These are phyloP conservation scores for Camellia japonica DNA, from an alignment of 148 eudicot species.

Conservation along the genomic window DNA sequence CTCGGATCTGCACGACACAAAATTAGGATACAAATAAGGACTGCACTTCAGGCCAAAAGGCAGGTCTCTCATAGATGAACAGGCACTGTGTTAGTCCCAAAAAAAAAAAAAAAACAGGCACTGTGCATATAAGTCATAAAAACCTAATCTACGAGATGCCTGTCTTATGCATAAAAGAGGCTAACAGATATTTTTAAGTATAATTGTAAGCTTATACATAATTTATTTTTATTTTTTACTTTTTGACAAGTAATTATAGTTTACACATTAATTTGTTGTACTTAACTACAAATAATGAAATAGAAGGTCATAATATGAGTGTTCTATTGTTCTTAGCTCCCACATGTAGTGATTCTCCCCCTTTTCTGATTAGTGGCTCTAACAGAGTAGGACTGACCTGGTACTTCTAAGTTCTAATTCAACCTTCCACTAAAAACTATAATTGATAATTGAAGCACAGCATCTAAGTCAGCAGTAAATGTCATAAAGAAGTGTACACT, in stretches of 20 bases:
- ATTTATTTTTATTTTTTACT: too few species aligned
- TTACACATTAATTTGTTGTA: not conserved
- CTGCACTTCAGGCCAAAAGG: not conserved
- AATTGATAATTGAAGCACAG: not conserved
- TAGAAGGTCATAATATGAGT: not conserved
- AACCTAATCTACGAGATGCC: not conserved
- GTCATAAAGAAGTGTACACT: too few species aligned
- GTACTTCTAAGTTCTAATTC: not conserved
- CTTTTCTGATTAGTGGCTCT: not conserved
- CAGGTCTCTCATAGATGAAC: not conserved
- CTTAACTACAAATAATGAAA: not conserved
- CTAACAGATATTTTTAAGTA: not conserved
- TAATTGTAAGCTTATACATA: not conserved
- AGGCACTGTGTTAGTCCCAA: not conserved
- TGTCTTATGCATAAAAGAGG: not conserved
- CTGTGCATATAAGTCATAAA: not conserved
- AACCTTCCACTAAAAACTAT: not conserved
- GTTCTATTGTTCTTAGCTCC: not conserved
- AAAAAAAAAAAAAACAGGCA: not conserved
- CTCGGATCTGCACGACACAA: conserved; percentile 57
- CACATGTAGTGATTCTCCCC: not conserved
- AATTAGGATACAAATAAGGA: not conserved
- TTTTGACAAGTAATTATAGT: not conserved
- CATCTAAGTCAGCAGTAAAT: not conserved
- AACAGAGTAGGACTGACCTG: not conserved